Conservation (phyloP, 805 yeast species). For the Tetrapisispora fleetii region DNA sequence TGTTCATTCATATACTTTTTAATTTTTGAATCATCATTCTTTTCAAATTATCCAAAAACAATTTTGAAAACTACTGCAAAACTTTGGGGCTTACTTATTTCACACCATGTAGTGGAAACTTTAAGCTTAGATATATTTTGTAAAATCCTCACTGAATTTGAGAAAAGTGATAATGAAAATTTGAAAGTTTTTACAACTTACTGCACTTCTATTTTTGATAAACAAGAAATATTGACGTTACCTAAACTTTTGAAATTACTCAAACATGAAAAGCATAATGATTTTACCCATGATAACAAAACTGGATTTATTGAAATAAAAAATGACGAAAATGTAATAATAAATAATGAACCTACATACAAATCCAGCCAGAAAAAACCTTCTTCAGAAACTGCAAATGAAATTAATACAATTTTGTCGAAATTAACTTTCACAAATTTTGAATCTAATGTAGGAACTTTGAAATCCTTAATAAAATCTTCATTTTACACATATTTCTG, state of each 20-base stretch:
- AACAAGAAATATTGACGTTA: constrained; percentile 39
- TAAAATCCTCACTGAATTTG: constrained; percentile 72
- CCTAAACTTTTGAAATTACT: constrained; percentile 56
- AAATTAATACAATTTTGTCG: too few relatives aligned
- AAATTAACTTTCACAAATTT: not conserved
- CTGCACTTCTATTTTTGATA: constrained; percentile 39
- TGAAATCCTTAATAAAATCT: constrained; percentile 35
- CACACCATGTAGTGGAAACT: constrained; percentile 75
- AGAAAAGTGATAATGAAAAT: constrained; percentile 79
- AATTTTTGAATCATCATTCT: constrained; percentile 86
- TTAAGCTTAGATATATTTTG: constrained; percentile 82
- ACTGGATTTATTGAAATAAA: too few relatives aligned
- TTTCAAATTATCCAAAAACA: constrained; percentile 88
- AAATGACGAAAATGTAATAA: too few relatives aligned
- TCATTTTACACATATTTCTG: constrained; percentile 36
- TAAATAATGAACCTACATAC: too few relatives aligned
- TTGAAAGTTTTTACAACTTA: constrained; percentile 94
- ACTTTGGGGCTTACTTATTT: constrained; percentile 81
- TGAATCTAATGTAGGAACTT: constrained; percentile 29
- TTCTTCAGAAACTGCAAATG: too few relatives aligned
- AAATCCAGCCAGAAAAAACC: too few relatives aligned
- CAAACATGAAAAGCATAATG: constrained; percentile 6
- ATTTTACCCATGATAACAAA: not conserved
- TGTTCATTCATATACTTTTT: constrained; percentile 96
- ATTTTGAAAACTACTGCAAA: constrained; percentile 93